phyloP scores from a whole-genome alignment of 1,139 yeast species.

The Diutina catenulata region DNA sequence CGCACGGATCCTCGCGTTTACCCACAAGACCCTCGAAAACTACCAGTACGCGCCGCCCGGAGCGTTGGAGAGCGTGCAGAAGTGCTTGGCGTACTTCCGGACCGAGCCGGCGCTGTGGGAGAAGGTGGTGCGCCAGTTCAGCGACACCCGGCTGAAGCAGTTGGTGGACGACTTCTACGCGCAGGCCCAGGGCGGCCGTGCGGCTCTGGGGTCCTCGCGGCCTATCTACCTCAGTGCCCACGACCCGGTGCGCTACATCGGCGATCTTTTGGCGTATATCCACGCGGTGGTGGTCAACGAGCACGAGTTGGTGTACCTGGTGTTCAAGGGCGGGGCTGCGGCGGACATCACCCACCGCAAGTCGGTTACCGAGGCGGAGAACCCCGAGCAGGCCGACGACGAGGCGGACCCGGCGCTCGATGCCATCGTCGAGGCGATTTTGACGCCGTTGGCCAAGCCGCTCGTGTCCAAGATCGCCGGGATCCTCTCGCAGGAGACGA shows the following conservation, averaged over 20 bases:
- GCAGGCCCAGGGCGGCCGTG: slow-evolving; percentile 31
- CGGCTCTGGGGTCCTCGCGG: slow-evolving; percentile 12
- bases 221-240: slow-evolving; percentile 61
- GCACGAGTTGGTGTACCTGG: slow-evolving; percentile 32
- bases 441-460: slow-evolving; percentile 31
- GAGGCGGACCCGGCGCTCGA: slow-evolving; percentile 35
- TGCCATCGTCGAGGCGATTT: slow-evolving; percentile 22
- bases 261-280: slow-evolving; percentile 81
- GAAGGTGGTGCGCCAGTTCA: slow-evolving; percentile 32
- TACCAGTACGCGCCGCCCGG: slow-evolving; percentile 20
- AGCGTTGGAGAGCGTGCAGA: slow-evolving; percentile 20
- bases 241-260: slow-evolving; percentile 74
- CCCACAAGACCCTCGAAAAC: slow-evolving; percentile 25
- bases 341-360: slow-evolving; percentile 75
- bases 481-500: slow-evolving; percentile 53
- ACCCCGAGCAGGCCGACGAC: slow-evolving; percentile 21
- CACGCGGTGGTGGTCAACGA: slow-evolving; percentile 89
- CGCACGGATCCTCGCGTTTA: slow-evolving; percentile 30
- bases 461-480: slow-evolving; percentile 47
- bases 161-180: slow-evolving; percentile 47
- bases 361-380: slow-evolving; percentile 84
- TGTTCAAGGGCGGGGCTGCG: slow-evolving; percentile 18
- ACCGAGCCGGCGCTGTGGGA: slow-evolving; percentile 38
- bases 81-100: slow-evolving; percentile 21
- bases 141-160: slow-evolving; percentile 44